Percentiles rank a stretch among this genome's conserved stretches.
phyloP scores from a whole-genome alignment of 306 rosid species.

The Vigna nakashimae region DNA sequence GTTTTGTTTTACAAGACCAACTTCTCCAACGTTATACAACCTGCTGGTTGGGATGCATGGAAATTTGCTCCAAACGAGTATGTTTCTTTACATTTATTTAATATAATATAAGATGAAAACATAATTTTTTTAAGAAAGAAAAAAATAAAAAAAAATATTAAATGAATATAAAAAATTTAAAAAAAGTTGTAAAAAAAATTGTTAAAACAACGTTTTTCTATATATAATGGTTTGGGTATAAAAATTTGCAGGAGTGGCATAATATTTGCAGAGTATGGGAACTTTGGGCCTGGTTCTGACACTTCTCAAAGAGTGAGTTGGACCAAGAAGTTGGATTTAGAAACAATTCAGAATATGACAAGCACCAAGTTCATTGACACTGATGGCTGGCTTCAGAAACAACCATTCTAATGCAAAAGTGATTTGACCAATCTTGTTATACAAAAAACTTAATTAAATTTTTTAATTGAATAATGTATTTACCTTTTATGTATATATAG shows the following conservation, averaged over 20 bases:
- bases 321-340: conserved; percentile 55
- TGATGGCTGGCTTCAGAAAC: conserved; percentile 60
- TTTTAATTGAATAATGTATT: no score
- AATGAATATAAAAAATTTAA: no score
- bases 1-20: conserved; percentile 72
- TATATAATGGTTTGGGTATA: no score
- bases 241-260: conserved; percentile 49
- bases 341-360: conserved; percentile 36
- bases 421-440: no score
- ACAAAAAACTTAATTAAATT: no score
- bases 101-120: no score
- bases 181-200: no score
- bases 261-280: conserved; percentile 67
- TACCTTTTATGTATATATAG: no score
- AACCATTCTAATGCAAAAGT: background rate
- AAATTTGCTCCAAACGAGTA: conserved; percentile 50
- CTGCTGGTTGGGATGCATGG: conserved; percentile 80
- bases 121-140: no score
- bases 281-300: conserved; percentile 70
- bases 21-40: conserved; percentile 55
- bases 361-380: conserved; percentile 54
- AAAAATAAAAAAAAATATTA: no score
- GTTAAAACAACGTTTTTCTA: no score
- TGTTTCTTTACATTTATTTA: background rate
- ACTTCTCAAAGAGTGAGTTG: conserved; percentile 63